phyloP scores from a whole-genome alignment of 2,329 filamentous ascomycete species.

The Sclerotinia subarctica region DNA sequence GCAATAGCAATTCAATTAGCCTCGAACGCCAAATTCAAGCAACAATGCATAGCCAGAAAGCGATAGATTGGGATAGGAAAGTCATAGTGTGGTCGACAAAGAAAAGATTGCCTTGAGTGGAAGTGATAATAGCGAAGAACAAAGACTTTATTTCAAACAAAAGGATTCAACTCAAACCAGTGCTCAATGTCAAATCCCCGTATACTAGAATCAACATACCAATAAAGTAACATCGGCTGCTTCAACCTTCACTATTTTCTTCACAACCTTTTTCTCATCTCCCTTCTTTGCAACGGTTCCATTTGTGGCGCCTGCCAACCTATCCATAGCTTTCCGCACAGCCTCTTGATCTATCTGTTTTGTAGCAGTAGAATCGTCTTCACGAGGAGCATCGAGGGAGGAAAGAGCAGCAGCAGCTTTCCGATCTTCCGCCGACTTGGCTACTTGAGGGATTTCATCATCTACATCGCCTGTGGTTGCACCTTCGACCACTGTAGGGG shows the following conservation, averaged over 20 bases:
- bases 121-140: not conserved
- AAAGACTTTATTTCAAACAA: not conserved
- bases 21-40: not conserved
- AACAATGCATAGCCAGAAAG: not conserved
- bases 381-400: conserved; percentile 55
- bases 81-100: not conserved
- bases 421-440: conserved; percentile 71
- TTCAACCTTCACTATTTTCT: conserved; percentile 68
- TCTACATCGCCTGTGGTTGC: conserved; percentile 57
- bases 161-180: conserved; percentile 9
- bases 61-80: not conserved
- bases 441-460: conserved; percentile 49
- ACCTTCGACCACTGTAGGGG: conserved; percentile 56
- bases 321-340: conserved; percentile 68
- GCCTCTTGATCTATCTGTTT: conserved; percentile 64
- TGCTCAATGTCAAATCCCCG: not conserved
- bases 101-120: not conserved
- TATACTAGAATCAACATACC: conserved; percentile 45
- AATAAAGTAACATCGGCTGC: conserved; percentile 66
- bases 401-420: conserved; percentile 73
- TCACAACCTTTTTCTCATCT: conserved; percentile 51
- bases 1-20: conserved; percentile 24
- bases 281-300: conserved; percentile 41
- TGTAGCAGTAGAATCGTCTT: conserved; percentile 46
- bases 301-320: conserved; percentile 44